phyloP scores from a whole-genome alignment of 169 alveolate genomes.

The Babesia caballi region DNA sequence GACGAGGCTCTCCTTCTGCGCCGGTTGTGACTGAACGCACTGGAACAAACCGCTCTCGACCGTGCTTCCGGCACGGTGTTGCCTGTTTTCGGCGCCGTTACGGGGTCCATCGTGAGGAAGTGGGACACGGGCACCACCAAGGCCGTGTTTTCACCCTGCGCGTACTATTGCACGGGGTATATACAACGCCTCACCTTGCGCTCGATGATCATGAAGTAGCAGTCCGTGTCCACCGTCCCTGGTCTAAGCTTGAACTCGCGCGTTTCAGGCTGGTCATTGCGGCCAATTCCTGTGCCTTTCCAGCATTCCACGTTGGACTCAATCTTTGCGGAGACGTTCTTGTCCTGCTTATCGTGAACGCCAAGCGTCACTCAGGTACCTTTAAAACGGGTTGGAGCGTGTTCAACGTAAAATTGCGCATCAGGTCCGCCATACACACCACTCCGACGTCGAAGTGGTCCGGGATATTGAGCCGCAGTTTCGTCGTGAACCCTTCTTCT shows the following conservation, averaged over 20 bases:
- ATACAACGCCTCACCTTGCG: slow-evolving; percentile 3
- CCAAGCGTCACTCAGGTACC: neutral
- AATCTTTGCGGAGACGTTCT: neutral
- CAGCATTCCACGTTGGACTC: slow-evolving; percentile 16
- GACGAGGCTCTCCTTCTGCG: slow-evolving; percentile 8
- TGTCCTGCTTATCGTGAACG: slow-evolving; percentile 12
- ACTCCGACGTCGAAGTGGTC: slow-evolving; percentile 48
- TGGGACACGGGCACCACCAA: slow-evolving; percentile 49
- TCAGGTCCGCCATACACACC: slow-evolving; percentile 36
- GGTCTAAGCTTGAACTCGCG: slow-evolving; percentile 30
- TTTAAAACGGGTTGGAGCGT: slow-evolving; percentile 9
- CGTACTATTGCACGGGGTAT: neutral
- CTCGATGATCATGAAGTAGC: slow-evolving; percentile 62
- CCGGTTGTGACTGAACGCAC: no score
- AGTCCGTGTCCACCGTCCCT: slow-evolving; percentile 49
- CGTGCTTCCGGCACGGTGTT: neutral
- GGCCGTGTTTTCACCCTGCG: slow-evolving; percentile 16
- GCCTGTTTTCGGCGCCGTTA: slow-evolving; percentile 6
- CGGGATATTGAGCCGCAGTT: slow-evolving; percentile 31
- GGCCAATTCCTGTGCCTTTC: slow-evolving; percentile 3
- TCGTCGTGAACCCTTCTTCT: slow-evolving; percentile 34
- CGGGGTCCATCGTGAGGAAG: slow-evolving; percentile 34
- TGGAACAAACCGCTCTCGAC: neutral
- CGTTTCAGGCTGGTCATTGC: neutral
- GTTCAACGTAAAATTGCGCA: slow-evolving; percentile 27